Base-by-base conservation (phyloP, 1,284 basidiomycete genomes). In the Caloboletus inedulis region DNA sequence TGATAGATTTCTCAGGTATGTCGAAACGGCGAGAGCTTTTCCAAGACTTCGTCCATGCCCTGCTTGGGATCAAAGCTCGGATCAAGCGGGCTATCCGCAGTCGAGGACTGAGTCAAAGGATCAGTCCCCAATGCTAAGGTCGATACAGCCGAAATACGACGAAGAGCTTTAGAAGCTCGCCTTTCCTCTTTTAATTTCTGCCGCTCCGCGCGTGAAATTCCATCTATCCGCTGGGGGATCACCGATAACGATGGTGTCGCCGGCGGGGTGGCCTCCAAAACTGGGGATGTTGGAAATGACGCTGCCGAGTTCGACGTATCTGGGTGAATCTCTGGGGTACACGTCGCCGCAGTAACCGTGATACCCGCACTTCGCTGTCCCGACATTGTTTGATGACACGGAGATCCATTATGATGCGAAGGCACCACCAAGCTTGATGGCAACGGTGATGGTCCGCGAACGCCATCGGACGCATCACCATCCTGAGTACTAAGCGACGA, bases 31-130 rank as follows among this genome's bases (percentile, higher is more conserved):
- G 69, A 60, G 21, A 74, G 59, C 53, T 66, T 74, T 49, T 74
- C 70, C 23, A 74, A 52, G 7, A 71, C 70, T 43, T 72, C 62
- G 33, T 72, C 71, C 70, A 74, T 72, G 52, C 63, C 46, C 51
- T 59, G 60, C 51, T 71, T 54, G 53, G 70, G 58, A 70, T 75
- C 53, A 55, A 73, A 57, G 62, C 58, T 52, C 45, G 68, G 51
- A 68, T 73, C 47, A 50, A 70, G 40, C 55, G 62, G 37, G 30
- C 43, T 36, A 16, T 69, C 69, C 58, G 29, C 55, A 43, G 50
- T 51, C 47, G 33, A 64, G 46, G 53, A 52, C 34, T 60, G 59
- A 43, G 61, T 58, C 47, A 56, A 54, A 5, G 57, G 43, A 31
- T 58, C 43, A 33, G 62, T 55, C 30, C 60, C 60, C 3, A 66